Conservation (phyloP, 805 yeast species). For the Candida germanica region DNA sequence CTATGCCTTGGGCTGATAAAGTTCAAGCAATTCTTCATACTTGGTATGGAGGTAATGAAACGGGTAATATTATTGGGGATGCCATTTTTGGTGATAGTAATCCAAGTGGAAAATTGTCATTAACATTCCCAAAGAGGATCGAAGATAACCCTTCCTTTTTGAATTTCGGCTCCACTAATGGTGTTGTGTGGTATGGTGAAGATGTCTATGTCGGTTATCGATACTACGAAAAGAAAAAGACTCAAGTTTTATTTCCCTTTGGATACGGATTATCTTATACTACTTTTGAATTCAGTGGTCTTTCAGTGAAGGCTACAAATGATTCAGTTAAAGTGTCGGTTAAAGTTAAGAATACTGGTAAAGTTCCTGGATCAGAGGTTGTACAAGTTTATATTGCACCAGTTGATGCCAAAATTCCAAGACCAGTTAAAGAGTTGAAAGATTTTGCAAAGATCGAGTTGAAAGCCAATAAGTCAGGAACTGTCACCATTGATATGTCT, state of each 20-base stretch:
- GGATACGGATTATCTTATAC: slow-evolving; percentile 65
- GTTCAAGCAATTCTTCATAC: slow-evolving; percentile 15
- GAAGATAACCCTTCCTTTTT: slow-evolving; percentile 30
- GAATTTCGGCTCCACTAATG: slow-evolving; percentile 27
- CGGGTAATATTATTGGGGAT: slow-evolving; percentile 59
- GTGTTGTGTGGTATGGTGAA: slow-evolving; percentile 48
- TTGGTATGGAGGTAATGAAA: slow-evolving; percentile 20
- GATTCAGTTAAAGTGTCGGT: slow-evolving; percentile 31
- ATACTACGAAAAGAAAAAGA: slow-evolving; percentile 52
- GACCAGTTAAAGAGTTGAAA: slow-evolving; percentile 61
- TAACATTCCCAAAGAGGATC: slow-evolving; percentile 20
- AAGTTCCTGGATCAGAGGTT: slow-evolving; percentile 48
- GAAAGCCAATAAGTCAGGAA: slow-evolving; percentile 41
- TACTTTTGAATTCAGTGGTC: slow-evolving; percentile 39
- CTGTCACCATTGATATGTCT: slow-evolving; percentile 36
- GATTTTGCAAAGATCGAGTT: slow-evolving; percentile 51
- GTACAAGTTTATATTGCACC: slow-evolving; percentile 52
- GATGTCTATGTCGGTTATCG: slow-evolving; percentile 64
- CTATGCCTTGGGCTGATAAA: slow-evolving; percentile 26
- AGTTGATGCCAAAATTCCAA: slow-evolving; percentile 34
- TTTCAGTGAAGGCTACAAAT: slow-evolving; percentile 27
- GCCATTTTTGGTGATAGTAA: slow-evolving; percentile 57
- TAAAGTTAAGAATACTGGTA: slow-evolving; percentile 48
- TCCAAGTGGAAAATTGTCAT: slow-evolving; percentile 51
- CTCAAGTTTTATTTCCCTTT: slow-evolving; percentile 54